A percentile compares a stretch with the other conserved stretches of the same genome.
phyloP scores from a whole-genome alignment of 1,284 basidiomycete genomes.

The Phellopilus nigrolimitatus region DNA sequence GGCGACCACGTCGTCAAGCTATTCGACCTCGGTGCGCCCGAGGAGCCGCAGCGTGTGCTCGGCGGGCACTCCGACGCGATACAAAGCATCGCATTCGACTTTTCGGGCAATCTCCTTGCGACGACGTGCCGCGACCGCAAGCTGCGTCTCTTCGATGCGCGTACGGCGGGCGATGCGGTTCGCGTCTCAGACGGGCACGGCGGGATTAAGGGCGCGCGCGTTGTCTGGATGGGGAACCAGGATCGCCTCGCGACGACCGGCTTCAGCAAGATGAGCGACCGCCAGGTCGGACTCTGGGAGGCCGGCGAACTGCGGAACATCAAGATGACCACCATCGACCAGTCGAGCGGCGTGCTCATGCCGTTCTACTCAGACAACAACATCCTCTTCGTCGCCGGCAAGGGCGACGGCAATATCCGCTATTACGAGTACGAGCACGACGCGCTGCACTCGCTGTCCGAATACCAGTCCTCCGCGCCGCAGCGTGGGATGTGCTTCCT shows the following conservation, averaged over 20 bases:
- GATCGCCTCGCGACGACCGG: conserved; percentile 91
- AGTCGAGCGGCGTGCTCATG: conserved; percentile 91
- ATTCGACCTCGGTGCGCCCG: conserved; percentile 80
- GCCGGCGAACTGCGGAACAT: conserved; percentile 65
- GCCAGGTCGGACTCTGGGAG: conserved; percentile 89
- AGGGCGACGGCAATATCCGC: conserved; percentile 89
- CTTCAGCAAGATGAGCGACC: conserved; percentile 92
- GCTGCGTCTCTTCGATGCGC: conserved; percentile 85
- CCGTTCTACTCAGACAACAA: conserved; percentile 97
- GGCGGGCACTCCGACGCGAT: conserved; percentile 84
- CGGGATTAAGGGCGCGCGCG: conserved; percentile 90
- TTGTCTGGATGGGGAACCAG: conserved; percentile 87
- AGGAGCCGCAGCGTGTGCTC: conserved; percentile 60
- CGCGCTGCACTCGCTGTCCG: conserved; percentile 73
- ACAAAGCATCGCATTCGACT: conserved; percentile 84
- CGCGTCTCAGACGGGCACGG: conserved; percentile 82
- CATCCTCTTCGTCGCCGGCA: conserved; percentile 88
- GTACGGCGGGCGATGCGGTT: conserved; percentile 76
- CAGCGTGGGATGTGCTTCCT: conserved; percentile 97
- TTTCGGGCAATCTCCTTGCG: conserved; percentile 69
- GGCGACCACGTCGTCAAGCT: conserved; percentile 89
- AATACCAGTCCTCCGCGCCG: conserved; percentile 88
- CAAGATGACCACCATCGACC: conserved; percentile 79
- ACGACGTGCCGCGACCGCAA: conserved; percentile 92
- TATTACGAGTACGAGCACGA: conserved; percentile 96